Percentiles rank a stretch among this genome's conserved stretches.
Evolutionary conservation across 2,329 filamentous ascomycete genomes (phyloP).

Genomic region (Neurospora crassa): DNA sequence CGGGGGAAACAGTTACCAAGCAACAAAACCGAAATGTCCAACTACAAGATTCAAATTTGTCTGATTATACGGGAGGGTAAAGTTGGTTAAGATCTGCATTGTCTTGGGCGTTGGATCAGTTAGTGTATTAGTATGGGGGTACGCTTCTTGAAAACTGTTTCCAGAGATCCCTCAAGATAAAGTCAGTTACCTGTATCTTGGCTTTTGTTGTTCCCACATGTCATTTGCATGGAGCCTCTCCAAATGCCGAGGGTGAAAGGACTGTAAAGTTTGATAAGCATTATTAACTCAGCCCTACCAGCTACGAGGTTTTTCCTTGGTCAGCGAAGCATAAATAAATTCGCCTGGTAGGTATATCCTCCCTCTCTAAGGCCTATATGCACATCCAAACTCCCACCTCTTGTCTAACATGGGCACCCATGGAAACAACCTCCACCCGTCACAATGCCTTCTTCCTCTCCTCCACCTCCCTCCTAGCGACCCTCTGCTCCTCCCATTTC

Average conservation of each 20-base stretch:
- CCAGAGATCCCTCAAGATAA: not conserved
- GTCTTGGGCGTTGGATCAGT: not conserved
- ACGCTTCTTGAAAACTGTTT: not conserved
- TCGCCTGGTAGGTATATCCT: not conserved
- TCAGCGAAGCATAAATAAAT: not conserved
- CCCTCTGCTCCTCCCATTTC: conserved; percentile 60
- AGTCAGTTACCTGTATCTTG: not conserved
- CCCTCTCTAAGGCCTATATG: not conserved
- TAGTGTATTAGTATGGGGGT: not conserved
- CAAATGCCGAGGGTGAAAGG: not conserved
- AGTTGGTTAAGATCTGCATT: not conserved
- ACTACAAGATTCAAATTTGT: not conserved
- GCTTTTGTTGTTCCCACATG: not conserved
- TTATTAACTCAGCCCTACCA: not conserved
- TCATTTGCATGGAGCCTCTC: not conserved
- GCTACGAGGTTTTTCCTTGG: not conserved
- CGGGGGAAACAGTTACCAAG: not conserved
- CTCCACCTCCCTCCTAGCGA: conserved; percentile 21
- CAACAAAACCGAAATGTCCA: not conserved
- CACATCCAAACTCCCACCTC: not conserved
- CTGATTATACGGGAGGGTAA: not conserved
- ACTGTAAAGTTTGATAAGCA: not conserved
- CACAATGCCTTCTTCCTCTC: conserved; percentile 4
- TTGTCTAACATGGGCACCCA: not conserved
- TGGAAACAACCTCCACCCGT: not conserved